These are phyloP conservation scores for Penicillium salamii DNA, from an alignment of 495 filamentous ascomycete genomes.

Conservation along the genomic window DNA sequence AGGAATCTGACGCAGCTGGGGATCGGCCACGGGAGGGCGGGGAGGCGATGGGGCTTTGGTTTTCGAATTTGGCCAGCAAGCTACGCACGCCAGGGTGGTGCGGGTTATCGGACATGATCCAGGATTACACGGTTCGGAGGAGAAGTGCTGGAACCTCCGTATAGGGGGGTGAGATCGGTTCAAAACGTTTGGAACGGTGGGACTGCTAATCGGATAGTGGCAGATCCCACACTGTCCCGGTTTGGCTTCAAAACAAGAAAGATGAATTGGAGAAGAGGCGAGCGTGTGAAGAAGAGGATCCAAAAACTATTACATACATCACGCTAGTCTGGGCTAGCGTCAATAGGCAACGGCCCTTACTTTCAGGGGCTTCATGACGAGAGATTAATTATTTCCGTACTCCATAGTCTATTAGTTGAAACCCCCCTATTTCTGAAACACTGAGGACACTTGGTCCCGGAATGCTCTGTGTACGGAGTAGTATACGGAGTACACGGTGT, in stretches of 20 bases:
- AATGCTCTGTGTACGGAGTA: no score
- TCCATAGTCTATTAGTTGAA: not conserved
- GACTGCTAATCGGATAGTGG: constrained; percentile 6
- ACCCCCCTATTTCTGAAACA: not conserved
- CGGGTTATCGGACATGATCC: constrained; percentile 47
- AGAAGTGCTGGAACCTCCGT: constrained; percentile 14
- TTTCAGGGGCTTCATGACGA: constrained; percentile 11
- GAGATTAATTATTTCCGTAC: no score
- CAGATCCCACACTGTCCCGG: constrained; percentile 11
- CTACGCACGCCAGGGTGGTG: constrained; percentile 59
- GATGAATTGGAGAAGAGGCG: constrained; percentile 10
- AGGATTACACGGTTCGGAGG: constrained; percentile 5
- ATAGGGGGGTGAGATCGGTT: constrained; percentile 14
- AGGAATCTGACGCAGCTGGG: constrained; percentile 51
- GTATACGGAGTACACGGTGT: no score
- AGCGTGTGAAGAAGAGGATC: constrained; percentile 22
- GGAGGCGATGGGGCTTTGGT: constrained; percentile 48
- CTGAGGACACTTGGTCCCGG: no score
- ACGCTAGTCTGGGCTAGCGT: constrained; percentile 26
- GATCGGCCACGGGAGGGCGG: constrained; percentile 74
- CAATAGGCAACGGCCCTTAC: constrained; percentile 16
- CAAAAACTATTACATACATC: constrained; percentile 17
- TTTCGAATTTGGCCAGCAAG: constrained; percentile 87
- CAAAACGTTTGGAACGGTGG: constrained; percentile 3
- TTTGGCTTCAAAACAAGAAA: constrained; percentile 9